phyloP scores from a whole-genome alignment of 495 filamentous ascomycete genomes.

The Aspergillus olivimuriae region DNA sequence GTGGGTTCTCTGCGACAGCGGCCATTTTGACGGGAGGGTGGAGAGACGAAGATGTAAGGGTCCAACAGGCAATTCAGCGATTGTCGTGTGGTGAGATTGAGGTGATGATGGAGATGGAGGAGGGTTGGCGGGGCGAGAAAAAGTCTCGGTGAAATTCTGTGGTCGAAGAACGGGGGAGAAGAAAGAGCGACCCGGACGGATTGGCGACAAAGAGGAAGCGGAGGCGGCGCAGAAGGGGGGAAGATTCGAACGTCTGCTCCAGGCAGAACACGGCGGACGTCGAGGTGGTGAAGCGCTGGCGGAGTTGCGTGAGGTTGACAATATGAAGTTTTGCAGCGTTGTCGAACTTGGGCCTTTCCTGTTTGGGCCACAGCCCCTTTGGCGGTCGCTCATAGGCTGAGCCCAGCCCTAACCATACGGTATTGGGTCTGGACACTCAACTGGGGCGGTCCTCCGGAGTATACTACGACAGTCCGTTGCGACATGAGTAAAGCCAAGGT shows the following conservation, averaged over 20 bases:
- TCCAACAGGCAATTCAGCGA: conserved; percentile 7
- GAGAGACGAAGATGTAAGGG: conserved; percentile 5
- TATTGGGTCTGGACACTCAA: not conserved
- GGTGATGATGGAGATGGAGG: conserved; percentile 19
- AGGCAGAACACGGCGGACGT: conserved; percentile 30
- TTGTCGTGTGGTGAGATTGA: conserved; percentile 10
- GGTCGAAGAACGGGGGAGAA: conserved; percentile 12
- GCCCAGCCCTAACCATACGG: conserved; percentile 11
- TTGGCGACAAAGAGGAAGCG: conserved; percentile 1
- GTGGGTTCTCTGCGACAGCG: conserved; percentile 38
- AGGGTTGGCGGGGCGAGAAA: conserved; percentile 18
- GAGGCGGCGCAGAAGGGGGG: conserved; percentile 5
- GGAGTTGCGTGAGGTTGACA: conserved; percentile 13
- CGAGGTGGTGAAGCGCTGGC: conserved; percentile 6
- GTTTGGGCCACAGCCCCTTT: conserved; percentile 29
- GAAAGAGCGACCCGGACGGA: conserved; percentile 25
- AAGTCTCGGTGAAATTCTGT: conserved; percentile 27
- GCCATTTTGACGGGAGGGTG: conserved; percentile 28
- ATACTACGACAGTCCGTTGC: no score
- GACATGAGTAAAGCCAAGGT: no score
- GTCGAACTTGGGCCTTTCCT: conserved; percentile 28
- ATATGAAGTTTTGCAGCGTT: conserved; percentile 33
- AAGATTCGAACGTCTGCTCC: conserved; percentile 31
- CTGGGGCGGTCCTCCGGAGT: no score
- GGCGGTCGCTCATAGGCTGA: conserved; percentile 1